phyloP scores from a whole-genome alignment of 805 yeast genomes.

The Huiozyma sinensis region DNA sequence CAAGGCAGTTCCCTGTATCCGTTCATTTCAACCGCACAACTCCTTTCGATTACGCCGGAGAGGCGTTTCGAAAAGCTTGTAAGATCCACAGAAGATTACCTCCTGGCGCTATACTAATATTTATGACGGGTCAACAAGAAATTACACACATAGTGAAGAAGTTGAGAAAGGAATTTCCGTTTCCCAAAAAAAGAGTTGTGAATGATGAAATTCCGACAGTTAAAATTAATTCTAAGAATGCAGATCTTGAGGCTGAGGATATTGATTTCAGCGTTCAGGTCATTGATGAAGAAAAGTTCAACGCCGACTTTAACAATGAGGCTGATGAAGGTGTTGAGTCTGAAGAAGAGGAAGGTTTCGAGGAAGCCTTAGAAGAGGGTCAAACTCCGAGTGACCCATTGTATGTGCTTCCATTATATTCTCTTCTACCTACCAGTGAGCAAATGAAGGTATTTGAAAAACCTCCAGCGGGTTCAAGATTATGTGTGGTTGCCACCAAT shows the following conservation, averaged over 20 bases:
- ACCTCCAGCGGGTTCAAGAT: conserved; percentile 77
- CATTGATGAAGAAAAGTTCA: conserved; percentile 25
- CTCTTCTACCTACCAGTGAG: conserved; percentile 85
- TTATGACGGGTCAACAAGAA: conserved; percentile 92
- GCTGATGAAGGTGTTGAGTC: conserved; percentile 28
- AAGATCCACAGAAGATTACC: conserved; percentile 83
- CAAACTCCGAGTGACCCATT: conserved; percentile 70
- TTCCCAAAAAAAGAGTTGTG: conserved; percentile 22
- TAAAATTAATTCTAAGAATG: conserved; percentile 44
- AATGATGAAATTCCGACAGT: conserved; percentile 32
- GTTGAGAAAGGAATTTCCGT: conserved; percentile 60
- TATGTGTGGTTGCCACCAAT: conserved; percentile 92
- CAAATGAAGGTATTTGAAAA: conserved; percentile 85
- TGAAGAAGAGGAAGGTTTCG: conserved; percentile 40
- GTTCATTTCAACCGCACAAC: conserved; percentile 82
- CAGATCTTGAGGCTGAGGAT: conserved; percentile 78
- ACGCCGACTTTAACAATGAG: conserved; percentile 31
- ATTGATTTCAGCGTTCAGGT: conserved; percentile 56
- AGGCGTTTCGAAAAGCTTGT: conserved; percentile 72
- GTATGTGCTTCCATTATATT: conserved; percentile 85
- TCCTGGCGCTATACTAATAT: conserved; percentile 86
- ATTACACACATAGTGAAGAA: conserved; percentile 65
- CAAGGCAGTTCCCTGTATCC: conserved; percentile 90
- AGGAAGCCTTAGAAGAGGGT: conserved; percentile 60
- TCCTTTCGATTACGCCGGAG: conserved; percentile 67